These are phyloP conservation scores for Colletotrichum sidae DNA, from an alignment of 2,329 filamentous ascomycete species.

Conservation along the genomic window DNA sequence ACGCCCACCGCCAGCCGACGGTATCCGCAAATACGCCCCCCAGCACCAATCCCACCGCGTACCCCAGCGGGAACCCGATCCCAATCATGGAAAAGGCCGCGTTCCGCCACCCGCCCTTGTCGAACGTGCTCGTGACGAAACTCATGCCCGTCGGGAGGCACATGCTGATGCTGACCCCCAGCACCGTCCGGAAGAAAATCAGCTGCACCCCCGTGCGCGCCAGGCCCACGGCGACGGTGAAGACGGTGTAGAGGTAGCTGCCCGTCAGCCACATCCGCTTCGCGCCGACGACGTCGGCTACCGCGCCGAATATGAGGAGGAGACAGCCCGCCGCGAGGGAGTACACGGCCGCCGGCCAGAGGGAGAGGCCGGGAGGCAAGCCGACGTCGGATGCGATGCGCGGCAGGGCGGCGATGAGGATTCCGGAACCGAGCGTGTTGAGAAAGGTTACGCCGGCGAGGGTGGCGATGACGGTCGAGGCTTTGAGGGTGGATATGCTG, in stretches of 20 bases:
- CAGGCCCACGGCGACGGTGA: conserved; percentile 49
- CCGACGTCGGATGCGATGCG: conserved; percentile 51
- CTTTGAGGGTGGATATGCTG: conserved; percentile 42
- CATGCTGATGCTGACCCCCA: conserved; percentile 51
- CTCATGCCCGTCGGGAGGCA: conserved; percentile 52
- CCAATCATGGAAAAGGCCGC: conserved; percentile 58
- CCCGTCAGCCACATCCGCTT: conserved; percentile 49
- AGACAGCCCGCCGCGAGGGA: conserved; percentile 44
- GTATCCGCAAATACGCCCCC: conserved; percentile 61
- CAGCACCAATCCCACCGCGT: conserved; percentile 60
- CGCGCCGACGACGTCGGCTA: conserved; percentile 51
- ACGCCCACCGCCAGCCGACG: conserved; percentile 60
- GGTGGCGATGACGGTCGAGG: conserved; percentile 45
- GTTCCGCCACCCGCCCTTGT: conserved; percentile 51
- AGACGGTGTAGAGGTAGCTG: conserved; percentile 46
- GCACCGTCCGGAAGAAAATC: conserved; percentile 50
- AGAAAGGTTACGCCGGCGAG: conserved; percentile 50
- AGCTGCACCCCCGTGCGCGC: conserved; percentile 49
- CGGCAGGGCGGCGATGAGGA: conserved; percentile 51
- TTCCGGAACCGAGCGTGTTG: conserved; percentile 51
- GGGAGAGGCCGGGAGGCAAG: conserved; percentile 44
- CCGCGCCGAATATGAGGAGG: conserved; percentile 51
- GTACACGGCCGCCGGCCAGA: conserved; percentile 48
- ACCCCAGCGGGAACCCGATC: conserved; percentile 58
- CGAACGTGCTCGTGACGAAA: conserved; percentile 51